phyloP scores from a whole-genome alignment of 345 rosid genomes.

The Gossypium arboreum region DNA sequence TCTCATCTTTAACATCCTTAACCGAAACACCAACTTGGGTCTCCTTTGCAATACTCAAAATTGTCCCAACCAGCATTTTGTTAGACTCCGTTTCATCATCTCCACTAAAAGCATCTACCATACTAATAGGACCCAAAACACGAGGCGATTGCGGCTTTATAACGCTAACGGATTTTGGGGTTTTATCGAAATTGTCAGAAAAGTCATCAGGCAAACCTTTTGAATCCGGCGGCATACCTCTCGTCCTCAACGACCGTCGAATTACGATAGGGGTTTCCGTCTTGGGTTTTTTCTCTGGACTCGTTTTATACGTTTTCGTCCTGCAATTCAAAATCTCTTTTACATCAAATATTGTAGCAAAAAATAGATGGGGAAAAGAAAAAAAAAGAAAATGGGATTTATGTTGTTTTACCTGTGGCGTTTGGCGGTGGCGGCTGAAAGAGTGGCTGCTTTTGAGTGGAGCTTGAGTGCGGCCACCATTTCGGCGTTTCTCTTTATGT shows the following conservation, averaged over 20 bases:
- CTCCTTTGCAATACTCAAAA: constrained; percentile 28
- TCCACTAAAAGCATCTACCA: constrained; percentile 46
- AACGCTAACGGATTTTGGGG: constrained; percentile 1
- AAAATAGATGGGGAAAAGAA: neutral
- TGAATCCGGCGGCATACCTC: constrained; percentile 65
- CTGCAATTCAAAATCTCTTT: constrained; percentile 21
- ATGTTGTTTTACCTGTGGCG: constrained; percentile 36
- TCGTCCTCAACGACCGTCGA: constrained; percentile 60
- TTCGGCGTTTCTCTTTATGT: constrained; percentile 68
- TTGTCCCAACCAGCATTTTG: constrained; percentile 28
- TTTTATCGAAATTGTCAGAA: constrained; percentile 11
- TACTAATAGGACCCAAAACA: constrained; percentile 42
- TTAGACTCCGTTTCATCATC: constrained; percentile 22
- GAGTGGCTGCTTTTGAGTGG: constrained; percentile 47
- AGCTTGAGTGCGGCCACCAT: constrained; percentile 75
- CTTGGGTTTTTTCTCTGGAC: constrained; percentile 42
- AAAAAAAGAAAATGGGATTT: neutral
- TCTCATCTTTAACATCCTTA: constrained; percentile 6
- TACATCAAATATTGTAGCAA: neutral
- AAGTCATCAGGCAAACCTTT: constrained; percentile 32
- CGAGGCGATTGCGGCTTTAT: constrained; percentile 20
- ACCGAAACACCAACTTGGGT: constrained; percentile 5
- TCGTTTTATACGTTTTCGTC: constrained; percentile 40
- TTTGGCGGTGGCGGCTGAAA: constrained; percentile 46
- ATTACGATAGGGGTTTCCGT: constrained; percentile 42